Base-by-base conservation (phyloP, 306 rosid genomes). In the Quercus ilex region DNA sequence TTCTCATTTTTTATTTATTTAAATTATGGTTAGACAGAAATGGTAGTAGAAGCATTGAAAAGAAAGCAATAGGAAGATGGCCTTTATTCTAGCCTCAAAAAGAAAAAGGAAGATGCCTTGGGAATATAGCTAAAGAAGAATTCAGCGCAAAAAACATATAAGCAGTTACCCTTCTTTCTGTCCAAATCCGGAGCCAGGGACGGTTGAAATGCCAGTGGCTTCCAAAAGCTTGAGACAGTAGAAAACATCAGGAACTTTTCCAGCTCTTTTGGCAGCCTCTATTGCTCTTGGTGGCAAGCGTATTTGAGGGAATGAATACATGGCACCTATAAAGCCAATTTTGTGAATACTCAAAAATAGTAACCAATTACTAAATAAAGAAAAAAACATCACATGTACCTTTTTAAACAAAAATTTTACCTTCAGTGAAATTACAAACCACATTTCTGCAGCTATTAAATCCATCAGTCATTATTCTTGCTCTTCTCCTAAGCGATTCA, bases 181-280 rank as follows among this genome's bases (percentile, higher is more conserved):
- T 77, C 99, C 99, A 71, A 95, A 93, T 79, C 99, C 99, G 17
- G 99, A 95, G 76, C 99, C 99, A 55, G 99, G 99, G 77, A 95
- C 99, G 13, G 99, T 95, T 80, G 99, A 95, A 69, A 95, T 93
- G 87, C 99, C 99, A 18, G 98, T 93, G 85, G 98, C 94, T 89
- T 95, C 99, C 90, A 95, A 74, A 81, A 95, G 99, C 86, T 84
- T 91, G 82, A 95, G 97, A 85, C 99, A 95, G 91, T 91, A 95
- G 89, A 80, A 91, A 78, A 95, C 99, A 78, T 95, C 99, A 41
- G 99, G 84, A 77, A 89, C 97, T 85, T 95, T 95, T 78, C 98
- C 94, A 63, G 94, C 92, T 70, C 74, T 89, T 84, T 90, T 87
- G 69, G 99, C 99, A 63, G 88, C 89, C 83, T 89, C 94, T 35